Evolutionary conservation across 495 filamentous ascomycete species (phyloP).

Genomic region (Polyplosphaeria fusca): DNA sequence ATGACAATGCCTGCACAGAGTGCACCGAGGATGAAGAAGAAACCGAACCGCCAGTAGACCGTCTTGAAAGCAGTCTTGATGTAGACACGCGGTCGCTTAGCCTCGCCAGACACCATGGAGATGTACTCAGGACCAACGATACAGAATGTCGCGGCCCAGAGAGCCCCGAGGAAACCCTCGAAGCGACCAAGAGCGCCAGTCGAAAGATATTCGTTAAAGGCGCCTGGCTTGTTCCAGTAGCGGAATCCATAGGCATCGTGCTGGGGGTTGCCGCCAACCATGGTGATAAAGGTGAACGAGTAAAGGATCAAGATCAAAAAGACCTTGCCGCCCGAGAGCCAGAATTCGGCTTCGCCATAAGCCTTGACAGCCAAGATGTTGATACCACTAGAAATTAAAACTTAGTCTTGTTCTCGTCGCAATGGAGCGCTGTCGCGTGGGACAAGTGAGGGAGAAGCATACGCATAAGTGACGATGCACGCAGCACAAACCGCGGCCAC

Average conservation of each 20-base stretch:
- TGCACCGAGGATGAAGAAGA: constrained; percentile 52
- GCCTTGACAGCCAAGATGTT: constrained; percentile 47
- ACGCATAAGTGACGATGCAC: constrained; percentile 41
- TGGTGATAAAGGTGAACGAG: constrained; percentile 51
- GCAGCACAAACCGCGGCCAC: constrained; percentile 43
- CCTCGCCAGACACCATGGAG: constrained; percentile 47
- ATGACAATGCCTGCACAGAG: constrained; percentile 51
- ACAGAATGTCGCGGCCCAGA: constrained; percentile 42
- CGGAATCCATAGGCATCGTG: constrained; percentile 49
- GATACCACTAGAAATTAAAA: constrained; percentile 32
- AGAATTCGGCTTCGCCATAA: constrained; percentile 53
- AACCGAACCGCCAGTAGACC: constrained; percentile 48
- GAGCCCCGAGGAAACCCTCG: constrained; percentile 46
- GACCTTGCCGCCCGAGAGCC: constrained; percentile 50
- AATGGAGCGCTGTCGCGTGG: neutral
- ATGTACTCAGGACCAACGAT: constrained; percentile 46
- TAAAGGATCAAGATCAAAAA: constrained; percentile 48
- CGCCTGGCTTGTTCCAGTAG: constrained; percentile 46
- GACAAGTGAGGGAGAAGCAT: constrained; percentile 10
- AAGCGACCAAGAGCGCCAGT: constrained; percentile 45
- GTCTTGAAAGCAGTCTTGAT: constrained; percentile 56
- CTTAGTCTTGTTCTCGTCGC: constrained; percentile 1
- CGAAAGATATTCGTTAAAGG: constrained; percentile 42
- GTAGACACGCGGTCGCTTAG: constrained; percentile 42
- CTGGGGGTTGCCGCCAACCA: constrained; percentile 50